These are phyloP conservation scores for Tricholoma furcatifolium DNA, from an alignment of 768 basidiomycete genomes.

Conservation along the genomic window DNA sequence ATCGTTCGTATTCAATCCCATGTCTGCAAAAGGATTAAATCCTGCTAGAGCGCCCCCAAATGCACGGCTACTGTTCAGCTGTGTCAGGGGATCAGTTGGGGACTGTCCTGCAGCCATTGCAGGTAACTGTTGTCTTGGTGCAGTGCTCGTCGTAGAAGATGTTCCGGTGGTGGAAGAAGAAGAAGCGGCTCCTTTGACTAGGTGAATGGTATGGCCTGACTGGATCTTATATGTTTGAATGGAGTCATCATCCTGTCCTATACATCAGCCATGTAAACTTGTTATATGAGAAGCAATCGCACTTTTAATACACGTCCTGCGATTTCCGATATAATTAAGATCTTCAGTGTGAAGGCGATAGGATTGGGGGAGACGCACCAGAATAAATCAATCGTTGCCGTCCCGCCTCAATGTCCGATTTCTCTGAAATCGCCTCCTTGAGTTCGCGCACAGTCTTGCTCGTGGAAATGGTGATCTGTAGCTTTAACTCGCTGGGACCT, in stretches of 20 bases:
- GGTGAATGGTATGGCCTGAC: constrained; percentile 84
- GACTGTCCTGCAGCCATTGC: constrained; percentile 93
- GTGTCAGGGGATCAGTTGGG: constrained; percentile 81
- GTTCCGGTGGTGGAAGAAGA: constrained; percentile 15
- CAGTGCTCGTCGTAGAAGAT: constrained; percentile 29
- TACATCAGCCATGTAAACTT: background rate
- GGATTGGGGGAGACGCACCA: constrained; percentile 43
- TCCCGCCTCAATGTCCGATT: constrained; percentile 84
- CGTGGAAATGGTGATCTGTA: constrained; percentile 77
- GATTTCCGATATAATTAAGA: background rate
- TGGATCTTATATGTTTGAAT: constrained; percentile 90
- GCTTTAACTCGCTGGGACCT: constrained; percentile 90
- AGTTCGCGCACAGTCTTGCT: constrained; percentile 89
- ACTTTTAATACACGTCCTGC: constrained; percentile 77
- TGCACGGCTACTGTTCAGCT: constrained; percentile 73
- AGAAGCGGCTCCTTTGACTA: constrained; percentile 82
- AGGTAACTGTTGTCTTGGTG: constrained; percentile 54
- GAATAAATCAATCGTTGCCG: constrained; percentile 92
- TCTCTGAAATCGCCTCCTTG: constrained; percentile 84
- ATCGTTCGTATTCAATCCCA: constrained; percentile 90
- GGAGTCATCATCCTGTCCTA: constrained; percentile 71
- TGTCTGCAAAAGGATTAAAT: constrained; percentile 88
- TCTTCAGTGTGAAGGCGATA: too few species aligned
- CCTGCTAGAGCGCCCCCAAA: constrained; percentile 75
- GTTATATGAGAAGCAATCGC: constrained; percentile 6